Evolutionary conservation across 1,139 yeast genomes (phyloP).

Genomic region (Debaryomyces sp.): DNA sequence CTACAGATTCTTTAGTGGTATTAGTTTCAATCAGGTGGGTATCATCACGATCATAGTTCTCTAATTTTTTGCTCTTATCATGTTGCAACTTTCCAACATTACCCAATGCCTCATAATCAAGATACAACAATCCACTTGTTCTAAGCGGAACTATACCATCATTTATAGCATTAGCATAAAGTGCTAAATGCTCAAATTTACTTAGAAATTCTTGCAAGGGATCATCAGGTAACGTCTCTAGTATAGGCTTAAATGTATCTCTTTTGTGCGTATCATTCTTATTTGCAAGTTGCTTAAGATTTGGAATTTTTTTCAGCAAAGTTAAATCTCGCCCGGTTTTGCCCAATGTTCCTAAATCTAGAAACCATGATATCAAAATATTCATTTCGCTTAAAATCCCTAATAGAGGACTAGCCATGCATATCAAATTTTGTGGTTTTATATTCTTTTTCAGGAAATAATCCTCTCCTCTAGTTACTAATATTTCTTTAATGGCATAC

Average conservation of each 20-base stretch:
- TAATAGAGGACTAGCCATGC: conserved; percentile 84
- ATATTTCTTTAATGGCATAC: conserved; percentile 80
- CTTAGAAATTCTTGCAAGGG: conserved; percentile 71
- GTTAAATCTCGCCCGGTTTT: conserved; percentile 92
- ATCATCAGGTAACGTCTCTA: conserved; percentile 75
- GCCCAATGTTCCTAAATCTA: conserved; percentile 87
- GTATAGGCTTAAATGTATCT: conserved; percentile 55
- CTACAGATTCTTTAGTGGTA: conserved; percentile 10
- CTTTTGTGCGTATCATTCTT: conserved; percentile 15
- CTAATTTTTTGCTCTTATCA: conserved; percentile 13
- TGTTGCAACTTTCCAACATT: conserved; percentile 32
- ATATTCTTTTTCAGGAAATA: conserved; percentile 56
- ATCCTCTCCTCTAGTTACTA: conserved; percentile 54
- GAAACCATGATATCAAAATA: conserved; percentile 75
- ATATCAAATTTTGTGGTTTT: conserved; percentile 71
- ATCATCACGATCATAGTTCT: conserved; percentile 6
- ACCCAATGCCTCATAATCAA: conserved; percentile 48
- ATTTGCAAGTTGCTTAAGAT: conserved; percentile 12
- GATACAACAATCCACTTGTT: conserved; percentile 54
- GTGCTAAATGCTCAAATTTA: conserved; percentile 65
- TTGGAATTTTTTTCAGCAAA: conserved; percentile 38
- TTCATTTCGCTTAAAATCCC: conserved; percentile 89
- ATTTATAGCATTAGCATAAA: conserved; percentile 80
- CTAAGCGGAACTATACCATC: conserved; percentile 93
- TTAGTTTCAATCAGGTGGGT: conserved; percentile 14